Conservation (phyloP, 2,329 filamentous ascomycete genomes). For the Fusarium denticulatum region DNA sequence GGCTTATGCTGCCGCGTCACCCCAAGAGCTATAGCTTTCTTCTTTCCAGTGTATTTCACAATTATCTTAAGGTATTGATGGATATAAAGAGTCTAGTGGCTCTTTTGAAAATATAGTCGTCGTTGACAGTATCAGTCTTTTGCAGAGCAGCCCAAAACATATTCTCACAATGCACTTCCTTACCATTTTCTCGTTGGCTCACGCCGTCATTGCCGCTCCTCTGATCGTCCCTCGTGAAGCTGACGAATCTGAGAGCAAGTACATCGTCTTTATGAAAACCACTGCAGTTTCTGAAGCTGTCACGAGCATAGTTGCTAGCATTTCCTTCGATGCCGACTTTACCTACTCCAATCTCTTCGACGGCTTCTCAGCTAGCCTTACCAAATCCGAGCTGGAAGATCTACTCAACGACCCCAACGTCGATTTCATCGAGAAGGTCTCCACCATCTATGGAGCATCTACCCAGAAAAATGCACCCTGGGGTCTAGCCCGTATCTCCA, state of each 20-base stretch:
- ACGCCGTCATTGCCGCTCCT: not conserved
- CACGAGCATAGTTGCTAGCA: rapidly evolving
- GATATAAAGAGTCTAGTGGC: no score
- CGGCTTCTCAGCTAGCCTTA: not conserved
- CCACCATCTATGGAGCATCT: not conserved
- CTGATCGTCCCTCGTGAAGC: not conserved
- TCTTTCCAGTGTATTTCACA: no score
- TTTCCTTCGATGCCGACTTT: rapidly evolving
- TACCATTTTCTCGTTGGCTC: not conserved
- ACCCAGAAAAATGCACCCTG: not conserved
- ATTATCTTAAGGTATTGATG: no score
- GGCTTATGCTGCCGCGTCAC: no score
- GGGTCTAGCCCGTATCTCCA: not conserved
- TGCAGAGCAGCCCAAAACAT: no score
- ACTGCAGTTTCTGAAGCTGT: rapidly evolving
- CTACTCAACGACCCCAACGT: not conserved
- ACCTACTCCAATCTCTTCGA: not conserved
- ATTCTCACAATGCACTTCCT: not conserved
- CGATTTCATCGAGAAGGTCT: not conserved
- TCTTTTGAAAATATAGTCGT: no score
- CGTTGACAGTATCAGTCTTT: no score
- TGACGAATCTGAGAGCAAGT: not conserved
- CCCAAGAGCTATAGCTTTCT: not conserved
- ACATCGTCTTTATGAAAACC: not conserved
- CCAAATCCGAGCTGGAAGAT: not conserved